Percentiles rank a stretch among this genome's conserved stretches.
These are phyloP conservation scores for Vaccinium macrocarpon DNA, from an alignment of 148 eudicot genomes.

Conservation along the genomic window DNA sequence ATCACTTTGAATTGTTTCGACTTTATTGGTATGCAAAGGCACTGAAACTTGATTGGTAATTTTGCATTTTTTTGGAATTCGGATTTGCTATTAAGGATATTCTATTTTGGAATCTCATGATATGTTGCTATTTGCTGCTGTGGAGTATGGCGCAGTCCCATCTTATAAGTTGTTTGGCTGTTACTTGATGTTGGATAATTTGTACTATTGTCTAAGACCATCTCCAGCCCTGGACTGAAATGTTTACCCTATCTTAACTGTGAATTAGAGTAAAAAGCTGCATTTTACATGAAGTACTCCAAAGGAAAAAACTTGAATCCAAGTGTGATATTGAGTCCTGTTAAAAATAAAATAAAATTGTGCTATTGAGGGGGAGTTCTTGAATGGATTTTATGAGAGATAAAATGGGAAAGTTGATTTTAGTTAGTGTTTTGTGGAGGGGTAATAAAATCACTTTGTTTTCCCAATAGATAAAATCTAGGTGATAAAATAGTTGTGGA, in stretches of 20 bases:
- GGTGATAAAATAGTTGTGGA: too few relatives aligned
- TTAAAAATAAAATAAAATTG: too few relatives aligned
- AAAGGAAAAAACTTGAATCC: background rate
- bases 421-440: too few relatives aligned
- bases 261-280: background rate
- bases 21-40: background rate
- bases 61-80: background rate
- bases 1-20: background rate
- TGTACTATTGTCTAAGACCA: background rate
- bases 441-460: too few relatives aligned
- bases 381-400: too few relatives aligned
- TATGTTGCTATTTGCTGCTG: background rate
- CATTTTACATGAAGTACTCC: background rate
- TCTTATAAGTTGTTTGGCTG: background rate
- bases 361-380: too few relatives aligned
- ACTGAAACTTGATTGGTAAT: background rate
- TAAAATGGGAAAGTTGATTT: too few relatives aligned
- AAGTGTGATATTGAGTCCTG: background rate
- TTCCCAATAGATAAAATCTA: too few relatives aligned
- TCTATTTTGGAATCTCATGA: background rate
- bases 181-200: background rate
- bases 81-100: background rate
- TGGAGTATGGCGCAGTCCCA: background rate
- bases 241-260: too few relatives aligned
- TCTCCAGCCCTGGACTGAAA: background rate